A percentile compares a stretch with the other conserved stretches of the same genome.
phyloP scores from a whole-genome alignment of 2,329 filamentous ascomycete genomes.

The Scedosporium dehoogii region DNA sequence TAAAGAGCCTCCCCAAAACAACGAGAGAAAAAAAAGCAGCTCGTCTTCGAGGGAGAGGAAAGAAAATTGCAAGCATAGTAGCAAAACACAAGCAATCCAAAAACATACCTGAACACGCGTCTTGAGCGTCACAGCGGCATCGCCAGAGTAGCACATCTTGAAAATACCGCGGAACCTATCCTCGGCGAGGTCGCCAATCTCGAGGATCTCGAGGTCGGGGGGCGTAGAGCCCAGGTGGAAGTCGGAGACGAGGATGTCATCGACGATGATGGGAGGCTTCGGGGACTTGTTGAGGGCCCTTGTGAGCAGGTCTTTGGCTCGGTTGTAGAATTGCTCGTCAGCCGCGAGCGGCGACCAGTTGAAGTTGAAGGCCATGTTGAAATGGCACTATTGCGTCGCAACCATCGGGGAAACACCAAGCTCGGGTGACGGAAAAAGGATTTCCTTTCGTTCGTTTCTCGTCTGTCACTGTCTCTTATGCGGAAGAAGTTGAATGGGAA shows the following conservation, averaged over 20 bases:
- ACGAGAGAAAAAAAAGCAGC: no score
- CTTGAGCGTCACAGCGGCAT: constrained; percentile 89
- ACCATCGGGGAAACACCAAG: constrained; percentile 1
- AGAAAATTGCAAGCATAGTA: background rate
- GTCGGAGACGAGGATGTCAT: constrained; percentile 97
- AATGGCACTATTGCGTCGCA: constrained; percentile 24
- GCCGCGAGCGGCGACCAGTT: constrained; percentile 99
- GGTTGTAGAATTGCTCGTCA: constrained; percentile 81
- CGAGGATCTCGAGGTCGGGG: constrained; percentile 89
- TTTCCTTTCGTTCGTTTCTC: background rate
- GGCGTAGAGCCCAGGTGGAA: constrained; percentile 92
- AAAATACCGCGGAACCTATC: constrained; percentile 97
- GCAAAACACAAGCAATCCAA: constrained; percentile 11
- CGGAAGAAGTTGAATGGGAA: background rate
- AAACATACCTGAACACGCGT: constrained; percentile 78
- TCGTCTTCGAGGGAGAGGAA: background rate
- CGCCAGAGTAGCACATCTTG: constrained; percentile 96
- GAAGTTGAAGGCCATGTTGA: constrained; percentile 98
- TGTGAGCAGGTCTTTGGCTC: constrained; percentile 88
- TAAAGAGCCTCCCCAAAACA: no score
- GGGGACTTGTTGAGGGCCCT: constrained; percentile 94
- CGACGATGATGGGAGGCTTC: constrained; percentile 97
- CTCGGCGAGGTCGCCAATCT: constrained; percentile 95
- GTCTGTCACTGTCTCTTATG: background rate
- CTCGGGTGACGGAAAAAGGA: background rate